Conservation (phyloP, 73 alveolate species). For the Paraurostyla sp. region DNA sequence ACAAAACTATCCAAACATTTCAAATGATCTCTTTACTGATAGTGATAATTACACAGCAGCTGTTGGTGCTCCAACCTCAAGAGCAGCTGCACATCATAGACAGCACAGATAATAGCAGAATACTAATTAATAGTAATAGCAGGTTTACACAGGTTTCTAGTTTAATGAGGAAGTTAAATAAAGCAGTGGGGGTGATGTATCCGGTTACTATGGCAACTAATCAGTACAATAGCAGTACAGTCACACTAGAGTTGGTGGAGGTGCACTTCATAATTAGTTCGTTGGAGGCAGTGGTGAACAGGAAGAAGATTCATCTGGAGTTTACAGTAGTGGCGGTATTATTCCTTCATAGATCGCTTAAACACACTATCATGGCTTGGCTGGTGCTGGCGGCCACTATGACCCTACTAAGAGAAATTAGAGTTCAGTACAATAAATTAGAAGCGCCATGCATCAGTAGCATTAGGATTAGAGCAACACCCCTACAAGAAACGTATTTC, state of each 20-base stretch:
- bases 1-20: background rate
- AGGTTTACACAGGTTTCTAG: background rate
- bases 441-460: background rate
- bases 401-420: slow-evolving; percentile 15
- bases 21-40: slow-evolving; percentile 17
- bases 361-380: slow-evolving; percentile 18
- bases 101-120: background rate
- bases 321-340: background rate
- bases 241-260: too few relatives aligned
- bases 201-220: background rate
- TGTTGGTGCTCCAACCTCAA: slow-evolving; percentile 41
- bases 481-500: slow-evolving; percentile 20
- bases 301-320: slow-evolving; percentile 50
- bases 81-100: slow-evolving; percentile 50
- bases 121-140: background rate
- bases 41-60: slow-evolving; percentile 45
- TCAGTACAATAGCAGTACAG: background rate
- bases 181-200: slow-evolving; percentile 45
- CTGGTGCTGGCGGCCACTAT: slow-evolving; percentile 34
- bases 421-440: slow-evolving; percentile 8
- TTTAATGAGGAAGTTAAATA: slow-evolving; percentile 30
- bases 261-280: slow-evolving; percentile 14
- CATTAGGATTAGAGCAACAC: slow-evolving; percentile 13
- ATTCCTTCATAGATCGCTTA: too few relatives aligned
- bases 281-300: slow-evolving; percentile 59